A percentile compares a stretch with the other conserved stretches of the same genome.
Evolutionary conservation across 192 early-diverging fungal genomes (phyloP).

Genomic region (Anaeromyces robustus): DNA sequence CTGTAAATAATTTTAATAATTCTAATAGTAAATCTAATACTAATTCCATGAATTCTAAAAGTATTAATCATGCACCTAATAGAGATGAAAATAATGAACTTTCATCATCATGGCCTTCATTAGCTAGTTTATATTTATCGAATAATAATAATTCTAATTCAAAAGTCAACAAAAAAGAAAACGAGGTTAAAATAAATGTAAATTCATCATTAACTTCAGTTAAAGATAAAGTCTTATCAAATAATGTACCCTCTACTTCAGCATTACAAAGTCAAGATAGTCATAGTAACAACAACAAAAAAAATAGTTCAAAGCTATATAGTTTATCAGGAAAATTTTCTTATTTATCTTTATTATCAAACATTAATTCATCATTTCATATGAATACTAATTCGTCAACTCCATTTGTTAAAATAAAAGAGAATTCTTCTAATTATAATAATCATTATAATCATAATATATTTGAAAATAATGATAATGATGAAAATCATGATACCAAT

Average conservation of each 20-base stretch:
- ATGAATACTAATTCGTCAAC: background rate
- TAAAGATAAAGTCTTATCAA: no score
- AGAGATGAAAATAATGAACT: background rate
- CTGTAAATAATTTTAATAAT: background rate
- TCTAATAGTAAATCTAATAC: background rate
- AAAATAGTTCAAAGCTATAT: no score
- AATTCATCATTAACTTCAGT: no score
- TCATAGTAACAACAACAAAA: no score
- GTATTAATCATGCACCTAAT: background rate
- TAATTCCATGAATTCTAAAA: background rate
- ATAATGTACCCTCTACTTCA: no score
- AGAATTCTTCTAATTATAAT: background rate
- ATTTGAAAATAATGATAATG: no score
- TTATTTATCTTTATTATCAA: background rate
- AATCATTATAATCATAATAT: no score
- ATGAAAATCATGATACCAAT: no score
- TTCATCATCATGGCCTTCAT: background rate
- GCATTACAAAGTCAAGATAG: no score
- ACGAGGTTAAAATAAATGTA: no score
- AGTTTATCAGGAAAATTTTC: background rate
- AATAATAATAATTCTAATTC: background rate
- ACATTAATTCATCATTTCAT: background rate
- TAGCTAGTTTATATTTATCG: background rate
- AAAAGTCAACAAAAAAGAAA: background rate
- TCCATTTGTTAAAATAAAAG: background rate